Conservation (phyloP, 305 asterid species). For the Galium porrigens region DNA sequence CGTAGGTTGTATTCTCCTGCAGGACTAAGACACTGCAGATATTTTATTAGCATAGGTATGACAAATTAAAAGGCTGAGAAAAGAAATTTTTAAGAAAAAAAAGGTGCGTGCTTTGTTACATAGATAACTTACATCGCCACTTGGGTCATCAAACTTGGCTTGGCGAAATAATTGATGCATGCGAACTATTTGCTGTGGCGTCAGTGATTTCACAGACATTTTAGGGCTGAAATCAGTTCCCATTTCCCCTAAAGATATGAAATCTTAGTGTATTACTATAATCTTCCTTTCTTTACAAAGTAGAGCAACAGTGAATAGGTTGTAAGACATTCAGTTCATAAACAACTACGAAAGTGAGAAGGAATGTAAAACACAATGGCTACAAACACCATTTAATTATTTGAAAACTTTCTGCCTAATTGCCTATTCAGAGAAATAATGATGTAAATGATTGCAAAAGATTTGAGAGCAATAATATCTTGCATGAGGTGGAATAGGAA, state of each 20-base stretch:
- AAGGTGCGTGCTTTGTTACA: constrained; percentile 11
- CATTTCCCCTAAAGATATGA: constrained; percentile 54
- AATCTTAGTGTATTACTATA: not conserved
- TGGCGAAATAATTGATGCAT: constrained; percentile 86
- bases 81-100: constrained; percentile 6
- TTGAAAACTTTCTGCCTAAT: not conserved
- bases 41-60: constrained; percentile 6
- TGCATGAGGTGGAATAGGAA: not conserved
- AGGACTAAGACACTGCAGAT: constrained; percentile 73
- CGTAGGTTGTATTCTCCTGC: constrained; percentile 89
- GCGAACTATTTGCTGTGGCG: constrained; percentile 79
- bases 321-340: not conserved
- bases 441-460: not conserved
- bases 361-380: not conserved
- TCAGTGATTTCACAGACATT: constrained; percentile 53
- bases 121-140: constrained; percentile 54
- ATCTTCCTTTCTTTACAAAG: not conserved
- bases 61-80: constrained; percentile 1
- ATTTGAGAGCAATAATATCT: not conserved
- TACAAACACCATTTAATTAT: not conserved
- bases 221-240: constrained; percentile 63
- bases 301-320: not conserved
- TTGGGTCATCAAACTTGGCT: constrained; percentile 88
- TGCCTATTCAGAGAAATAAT: not conserved
- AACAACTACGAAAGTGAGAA: not conserved